Percentiles rank a stretch among this genome's conserved stretches.
These are phyloP conservation scores for Eutrema heterophyllum DNA, from an alignment of 345 rosid genomes.

Conservation along the genomic window DNA sequence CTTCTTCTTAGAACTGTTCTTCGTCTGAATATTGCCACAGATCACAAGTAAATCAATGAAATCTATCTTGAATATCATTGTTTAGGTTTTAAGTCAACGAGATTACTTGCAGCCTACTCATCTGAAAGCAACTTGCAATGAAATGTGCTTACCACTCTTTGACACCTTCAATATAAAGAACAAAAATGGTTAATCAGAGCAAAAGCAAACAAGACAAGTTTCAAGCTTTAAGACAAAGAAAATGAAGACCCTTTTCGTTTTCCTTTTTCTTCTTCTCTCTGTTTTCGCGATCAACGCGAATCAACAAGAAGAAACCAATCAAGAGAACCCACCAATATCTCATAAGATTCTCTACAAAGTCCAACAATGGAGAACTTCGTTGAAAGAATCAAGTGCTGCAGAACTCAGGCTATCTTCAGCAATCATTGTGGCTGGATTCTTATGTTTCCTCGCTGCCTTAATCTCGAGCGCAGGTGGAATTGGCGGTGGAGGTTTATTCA, in stretches of 20 bases:
- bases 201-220: conserved; percentile 2
- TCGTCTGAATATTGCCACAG: conserved; percentile 16
- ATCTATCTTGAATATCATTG: background rate
- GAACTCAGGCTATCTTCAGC: conserved; percentile 37
- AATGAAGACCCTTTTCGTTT: conserved; percentile 24
- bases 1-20: conserved; percentile 28
- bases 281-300: conserved; percentile 1
- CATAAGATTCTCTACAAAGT: conserved; percentile 23
- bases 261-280: conserved; percentile 12
- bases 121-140: conserved; percentile 26
- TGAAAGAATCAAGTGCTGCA: conserved; percentile 25
- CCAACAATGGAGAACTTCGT: conserved; percentile 37
- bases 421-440: conserved; percentile 41
- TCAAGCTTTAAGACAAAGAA: background rate
- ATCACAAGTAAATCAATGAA: conserved; percentile 18
- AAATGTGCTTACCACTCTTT: conserved; percentile 30
- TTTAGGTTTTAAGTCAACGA: conserved; percentile 23
- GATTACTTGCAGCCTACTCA: conserved; percentile 26
- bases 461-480: conserved; percentile 95
- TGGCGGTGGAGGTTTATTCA: conserved; percentile 85
- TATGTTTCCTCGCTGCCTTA: conserved; percentile 65
- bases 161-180: conserved; percentile 24
- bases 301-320: conserved; percentile 12
- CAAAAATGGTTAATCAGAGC: conserved; percentile 7
- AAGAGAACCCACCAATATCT: background rate